Base-by-base conservation (phyloP, 1,284 basidiomycete species). In the Heterobasidion irregulare region DNA sequence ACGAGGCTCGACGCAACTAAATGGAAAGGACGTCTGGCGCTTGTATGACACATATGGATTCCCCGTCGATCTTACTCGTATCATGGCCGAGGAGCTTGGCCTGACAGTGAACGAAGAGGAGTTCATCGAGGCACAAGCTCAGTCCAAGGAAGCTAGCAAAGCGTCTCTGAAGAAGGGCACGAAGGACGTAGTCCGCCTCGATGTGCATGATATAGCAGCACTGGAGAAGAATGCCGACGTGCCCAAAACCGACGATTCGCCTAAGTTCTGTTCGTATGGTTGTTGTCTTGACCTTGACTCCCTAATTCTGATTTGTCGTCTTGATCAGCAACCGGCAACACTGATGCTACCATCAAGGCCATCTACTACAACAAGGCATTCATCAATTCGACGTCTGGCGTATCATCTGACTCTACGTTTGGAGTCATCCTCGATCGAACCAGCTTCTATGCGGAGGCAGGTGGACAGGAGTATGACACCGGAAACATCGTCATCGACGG, bases 11-110 rank as follows among this genome's bases (percentile, higher is more conserved):
- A 89, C 78, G 54, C 80, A 84, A 61, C 82, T 99, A 47, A 85
- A 79, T 60, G 96, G 96, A 15, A 87, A 87, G 64, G 96, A 99
- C 66, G 92, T 98, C 33, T 99, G 96, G 96, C 82, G 92, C 35
- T 74, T 99, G 53, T 99, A 99, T 70, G 97, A 99, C 70, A 99
- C 97, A 0, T 99, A 92, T 68, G 96, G 96, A 46, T 99, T 99
- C 77, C 97, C 96, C 0, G 94, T 94, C 53, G 96, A 99, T 68
- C 75, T 99, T 43, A 99, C 97, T 1, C 85, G 91, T 54, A 79
- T 99, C 61, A 99, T 99, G 96, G 96, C 97, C 26, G 92, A 97
- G 69, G 96, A 99, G 70, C 77, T 93, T 36, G 89, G 86, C 1
- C 74, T 99, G 47, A 79, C 77, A 19, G 83, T 99, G 65, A 94